Base-by-base conservation (phyloP, 306 rosid genomes). In the Ochetophila trinervis region DNA sequence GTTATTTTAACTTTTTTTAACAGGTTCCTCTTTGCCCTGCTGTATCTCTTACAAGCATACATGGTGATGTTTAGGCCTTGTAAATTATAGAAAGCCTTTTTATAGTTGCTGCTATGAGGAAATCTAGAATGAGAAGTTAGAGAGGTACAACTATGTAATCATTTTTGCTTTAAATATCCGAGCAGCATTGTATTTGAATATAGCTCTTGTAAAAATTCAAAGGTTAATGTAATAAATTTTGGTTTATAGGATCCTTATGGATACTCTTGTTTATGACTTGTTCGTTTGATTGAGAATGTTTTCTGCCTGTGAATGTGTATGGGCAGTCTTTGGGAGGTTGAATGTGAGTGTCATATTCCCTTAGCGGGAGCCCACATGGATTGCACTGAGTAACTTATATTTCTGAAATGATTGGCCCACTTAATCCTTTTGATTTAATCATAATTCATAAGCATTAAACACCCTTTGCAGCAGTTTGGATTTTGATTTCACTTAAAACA, bases 81-180 rank as follows among this genome's bases (percentile, higher is more conserved):
- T 76, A 72, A 78, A 76, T 74, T 61, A 69, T 66, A 66, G 62
- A 72, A n/a, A 66, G 78, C 78, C 70, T 76, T 72, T 60, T 60
- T 36, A 56, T 65, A 73, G 15, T 53, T 21, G 60, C 32, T 47
- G 69, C 71, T 70, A 67, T 30, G 68, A 35, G 65, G 40, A 47
- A 53, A 69, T 63, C 54, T 77, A 19, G 45, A 19, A 63, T 68
- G 65, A 65, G 73, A 51, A 30, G 79, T 66, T 47, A 73, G 70
- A 24, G 68, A 60, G 76, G 70, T 49, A 59, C 22, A 55, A 21
- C 45, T 53, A 24, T 61, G 68, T 51, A 36, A 32, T 40, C 68
- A 62, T 59, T 35, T 72, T 75, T 57, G 62, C 35, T 56, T 37
- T n/a, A 63, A 60, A 37, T 53, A 47, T 51, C 52, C 15, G 21